Conservation (phyloP, 306 rosid species). For the Luffa aegyptiaca region DNA sequence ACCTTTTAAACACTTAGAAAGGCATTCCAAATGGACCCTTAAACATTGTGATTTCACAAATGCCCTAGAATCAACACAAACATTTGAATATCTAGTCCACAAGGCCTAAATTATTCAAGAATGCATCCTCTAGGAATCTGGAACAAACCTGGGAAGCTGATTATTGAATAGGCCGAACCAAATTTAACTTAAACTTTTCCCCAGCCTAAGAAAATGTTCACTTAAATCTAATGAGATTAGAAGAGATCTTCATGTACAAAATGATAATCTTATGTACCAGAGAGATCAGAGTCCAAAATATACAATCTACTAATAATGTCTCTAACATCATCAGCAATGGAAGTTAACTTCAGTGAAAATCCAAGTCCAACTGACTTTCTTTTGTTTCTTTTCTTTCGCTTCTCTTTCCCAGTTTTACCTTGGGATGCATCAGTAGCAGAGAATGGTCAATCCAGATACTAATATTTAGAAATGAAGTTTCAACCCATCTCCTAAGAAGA, state of each 20-base stretch:
- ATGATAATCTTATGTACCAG: conserved; percentile 3
- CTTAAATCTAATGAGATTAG: not conserved
- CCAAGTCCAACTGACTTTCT: not conserved
- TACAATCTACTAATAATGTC: conserved; percentile 1
- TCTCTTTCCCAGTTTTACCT: not conserved
- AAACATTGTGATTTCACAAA: too few relatives aligned
- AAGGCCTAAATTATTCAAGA: not conserved
- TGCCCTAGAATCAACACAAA: too few relatives aligned
- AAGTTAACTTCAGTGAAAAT: not conserved
- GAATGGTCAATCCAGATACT: not conserved
- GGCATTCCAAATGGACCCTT: too few relatives aligned
- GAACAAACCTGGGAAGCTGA: not conserved
- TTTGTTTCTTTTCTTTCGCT: not conserved
- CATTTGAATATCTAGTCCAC: too few relatives aligned
- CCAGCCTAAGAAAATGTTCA: not conserved
- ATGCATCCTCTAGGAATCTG: not conserved
- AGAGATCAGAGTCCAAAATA: conserved; percentile 2
- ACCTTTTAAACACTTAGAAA: too few relatives aligned
- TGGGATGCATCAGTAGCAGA: not conserved
- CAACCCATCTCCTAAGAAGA: not conserved
- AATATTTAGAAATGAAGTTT: not conserved
- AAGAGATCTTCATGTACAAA: conserved; percentile 1
- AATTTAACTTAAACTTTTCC: not conserved
- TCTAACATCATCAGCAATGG: conserved; percentile 4
- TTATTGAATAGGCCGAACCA: not conserved